A percentile compares a stretch with the other conserved stretches of the same genome.
Conservation (phyloP, 2,329 filamentous ascomycete genomes). For the Cladophialophora carrionii region DNA sequence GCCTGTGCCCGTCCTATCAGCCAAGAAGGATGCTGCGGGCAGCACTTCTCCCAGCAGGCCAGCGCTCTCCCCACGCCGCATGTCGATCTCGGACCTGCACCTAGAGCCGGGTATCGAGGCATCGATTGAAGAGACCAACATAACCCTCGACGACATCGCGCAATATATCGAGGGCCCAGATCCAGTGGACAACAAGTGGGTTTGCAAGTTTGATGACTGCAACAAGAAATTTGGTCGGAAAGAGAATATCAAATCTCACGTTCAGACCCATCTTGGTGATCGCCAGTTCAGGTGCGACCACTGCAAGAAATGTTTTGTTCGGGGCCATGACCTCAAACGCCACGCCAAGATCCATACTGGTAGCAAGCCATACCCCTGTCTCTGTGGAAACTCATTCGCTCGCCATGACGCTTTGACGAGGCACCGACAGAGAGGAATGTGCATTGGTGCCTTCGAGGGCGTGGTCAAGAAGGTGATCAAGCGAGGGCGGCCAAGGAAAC, state of each 20-base stretch:
- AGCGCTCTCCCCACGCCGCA: constrained; percentile 48
- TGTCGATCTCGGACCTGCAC: constrained; percentile 54
- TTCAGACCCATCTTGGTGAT: constrained; percentile 96
- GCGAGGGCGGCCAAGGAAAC: constrained; percentile 67
- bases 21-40: constrained; percentile 29
- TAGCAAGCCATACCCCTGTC: constrained; percentile 91
- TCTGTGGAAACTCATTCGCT: constrained; percentile 92
- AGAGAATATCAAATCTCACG: constrained; percentile 98
- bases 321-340: constrained; percentile 94
- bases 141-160: constrained; percentile 82
- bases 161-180: constrained; percentile 74
- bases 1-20: constrained; percentile 33
- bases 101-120: constrained; percentile 62
- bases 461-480: constrained; percentile 68
- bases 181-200: constrained; percentile 74
- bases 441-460: constrained; percentile 89
- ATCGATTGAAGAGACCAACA: constrained; percentile 75
- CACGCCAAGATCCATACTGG: constrained; percentile 97
- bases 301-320: constrained; percentile 93
- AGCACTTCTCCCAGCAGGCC: constrained; percentile 43
- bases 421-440: constrained; percentile 94
- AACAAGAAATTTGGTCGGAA: constrained; percentile 92
- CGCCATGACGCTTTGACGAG: constrained; percentile 92
- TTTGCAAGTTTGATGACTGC: constrained; percentile 76
- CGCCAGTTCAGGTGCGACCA: constrained; percentile 91